A percentile compares a stretch with the other conserved stretches of the same genome.
These are phyloP conservation scores for Lichtheimia corymbifera DNA, from an alignment of 371 early-diverging fungal species.

Conservation along the genomic window DNA sequence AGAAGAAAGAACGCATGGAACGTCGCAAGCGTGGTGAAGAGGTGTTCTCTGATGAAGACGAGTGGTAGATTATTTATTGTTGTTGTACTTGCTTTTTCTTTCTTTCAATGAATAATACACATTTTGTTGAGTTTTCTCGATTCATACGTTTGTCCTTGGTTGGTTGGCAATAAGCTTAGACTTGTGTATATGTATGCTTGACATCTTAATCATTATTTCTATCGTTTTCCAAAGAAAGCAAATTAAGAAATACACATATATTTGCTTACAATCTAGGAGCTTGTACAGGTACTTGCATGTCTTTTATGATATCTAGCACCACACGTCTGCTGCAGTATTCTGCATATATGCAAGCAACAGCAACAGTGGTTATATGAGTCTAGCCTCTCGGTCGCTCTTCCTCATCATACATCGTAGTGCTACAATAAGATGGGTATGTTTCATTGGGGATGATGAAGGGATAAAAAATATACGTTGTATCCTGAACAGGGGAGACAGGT, in stretches of 20 bases:
- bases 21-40: constrained; percentile 61
- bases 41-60: constrained; percentile 52
- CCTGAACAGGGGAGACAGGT: no score
- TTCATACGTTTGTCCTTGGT: no score
- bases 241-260: not conserved
- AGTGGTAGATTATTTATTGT: constrained; percentile 25
- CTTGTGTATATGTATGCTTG: no score
- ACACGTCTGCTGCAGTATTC: no score
- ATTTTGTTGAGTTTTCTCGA: not conserved
- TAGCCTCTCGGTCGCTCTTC: no score
- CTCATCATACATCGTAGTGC: no score
- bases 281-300: not conserved
- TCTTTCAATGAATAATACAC: not conserved
- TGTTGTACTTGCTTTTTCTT: not conserved
- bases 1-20: constrained; percentile 61
- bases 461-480: no score
- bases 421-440: no score
- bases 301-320: not conserved
- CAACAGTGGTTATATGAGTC: no score
- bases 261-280: not conserved
- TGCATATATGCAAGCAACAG: no score
- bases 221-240: not conserved
- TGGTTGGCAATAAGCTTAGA: no score
- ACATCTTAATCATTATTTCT: not conserved
- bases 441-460: no score